phyloP scores from a whole-genome alignment of 371 early-diverging fungal genomes.

The Chytridium lagenaria region DNA sequence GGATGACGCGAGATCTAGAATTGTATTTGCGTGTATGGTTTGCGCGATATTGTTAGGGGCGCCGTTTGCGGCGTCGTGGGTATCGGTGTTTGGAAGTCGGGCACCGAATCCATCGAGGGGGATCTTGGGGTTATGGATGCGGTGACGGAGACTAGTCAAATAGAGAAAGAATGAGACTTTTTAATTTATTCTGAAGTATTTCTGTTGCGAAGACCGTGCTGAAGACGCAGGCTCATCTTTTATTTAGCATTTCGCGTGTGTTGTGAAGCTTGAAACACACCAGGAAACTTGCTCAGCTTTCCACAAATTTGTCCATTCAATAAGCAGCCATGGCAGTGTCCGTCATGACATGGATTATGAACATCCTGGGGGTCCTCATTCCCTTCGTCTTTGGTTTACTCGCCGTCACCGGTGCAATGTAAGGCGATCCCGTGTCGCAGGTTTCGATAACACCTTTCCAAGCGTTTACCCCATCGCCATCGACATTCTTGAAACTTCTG shows the following conservation, averaged over 20 bases:
- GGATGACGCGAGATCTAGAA: slow-evolving; percentile 31
- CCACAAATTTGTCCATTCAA: too few relatives aligned
- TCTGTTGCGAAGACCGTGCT: background rate
- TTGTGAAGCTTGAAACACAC: too few relatives aligned
- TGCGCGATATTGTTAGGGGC: slow-evolving; percentile 39
- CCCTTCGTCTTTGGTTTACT: background rate
- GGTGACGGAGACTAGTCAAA: background rate
- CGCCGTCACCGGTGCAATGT: background rate
- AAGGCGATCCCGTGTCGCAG: background rate
- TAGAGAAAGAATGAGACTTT: background rate
- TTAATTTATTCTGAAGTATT: background rate
- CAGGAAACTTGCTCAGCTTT: too few relatives aligned
- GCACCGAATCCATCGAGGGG: background rate
- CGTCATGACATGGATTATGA: too few relatives aligned
- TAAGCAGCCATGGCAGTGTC: too few relatives aligned
- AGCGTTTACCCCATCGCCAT: background rate
- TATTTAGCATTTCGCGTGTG: too few relatives aligned
- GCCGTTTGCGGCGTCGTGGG: slow-evolving; percentile 42
- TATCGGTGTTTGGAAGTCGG: slow-evolving; percentile 29
- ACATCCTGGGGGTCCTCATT: too few relatives aligned
- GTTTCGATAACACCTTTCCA: background rate
- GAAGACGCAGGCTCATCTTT: too few relatives aligned
- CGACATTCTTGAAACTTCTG: background rate
- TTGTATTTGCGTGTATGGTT: slow-evolving; percentile 46
- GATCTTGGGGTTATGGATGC: background rate